These are phyloP conservation scores for Moricandia moricandioides DNA, from an alignment of 345 rosid genomes.

Conservation along the genomic window DNA sequence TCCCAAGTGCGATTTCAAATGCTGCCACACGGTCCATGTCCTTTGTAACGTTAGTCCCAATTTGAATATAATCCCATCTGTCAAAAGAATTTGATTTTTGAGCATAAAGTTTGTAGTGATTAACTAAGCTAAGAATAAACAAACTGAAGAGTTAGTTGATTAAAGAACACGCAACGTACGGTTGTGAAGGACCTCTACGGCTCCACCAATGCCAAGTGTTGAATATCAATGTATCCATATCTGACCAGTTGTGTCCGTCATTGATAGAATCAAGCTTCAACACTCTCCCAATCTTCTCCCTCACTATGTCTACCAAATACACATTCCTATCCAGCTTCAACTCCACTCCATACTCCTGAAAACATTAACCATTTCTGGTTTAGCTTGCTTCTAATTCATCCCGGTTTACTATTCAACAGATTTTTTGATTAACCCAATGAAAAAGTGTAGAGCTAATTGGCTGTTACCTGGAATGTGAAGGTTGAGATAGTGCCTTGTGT, in stretches of 20 bases:
- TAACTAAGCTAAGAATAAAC: background rate
- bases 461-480: constrained; percentile 48
- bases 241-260: constrained; percentile 63
- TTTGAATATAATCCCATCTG: constrained; percentile 73
- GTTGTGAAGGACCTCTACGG: constrained; percentile 65
- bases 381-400: background rate
- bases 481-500: constrained; percentile 50
- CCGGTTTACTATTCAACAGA: background rate
- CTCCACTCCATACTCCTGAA: constrained; percentile 60
- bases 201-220: constrained; percentile 97
- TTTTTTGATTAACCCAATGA: no score
- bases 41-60: constrained; percentile 41
- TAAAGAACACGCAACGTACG: constrained; percentile 41
- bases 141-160: background rate
- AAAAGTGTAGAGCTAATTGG: no score
- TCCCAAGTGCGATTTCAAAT: constrained; percentile 60
- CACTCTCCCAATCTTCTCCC: constrained; percentile 57
- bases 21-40: constrained; percentile 86
- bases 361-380: constrained; percentile 7
- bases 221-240: constrained; percentile 66
- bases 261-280: constrained; percentile 73
- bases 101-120: background rate
- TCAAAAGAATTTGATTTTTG: background rate
- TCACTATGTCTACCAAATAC: constrained; percentile 66
- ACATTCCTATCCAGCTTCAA: constrained; percentile 58